phyloP scores from a whole-genome alignment of 805 yeast species.

The Hanseniaspora singularis region DNA sequence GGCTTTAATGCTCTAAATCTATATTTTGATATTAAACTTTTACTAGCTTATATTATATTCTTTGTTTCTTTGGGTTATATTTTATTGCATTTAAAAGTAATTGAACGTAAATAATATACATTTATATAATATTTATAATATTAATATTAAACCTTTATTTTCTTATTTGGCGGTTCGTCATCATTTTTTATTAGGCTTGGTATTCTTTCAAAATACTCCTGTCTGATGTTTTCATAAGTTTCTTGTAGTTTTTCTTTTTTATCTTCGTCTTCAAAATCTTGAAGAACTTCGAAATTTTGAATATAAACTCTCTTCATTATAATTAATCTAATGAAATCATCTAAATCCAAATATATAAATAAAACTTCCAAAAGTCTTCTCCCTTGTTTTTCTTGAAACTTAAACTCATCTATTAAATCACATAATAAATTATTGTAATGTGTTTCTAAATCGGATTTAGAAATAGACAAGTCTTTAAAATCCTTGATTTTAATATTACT shows the following conservation, averaged over 20 bases:
- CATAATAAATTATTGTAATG: conserved; percentile 31
- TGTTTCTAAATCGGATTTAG: conserved; percentile 15
- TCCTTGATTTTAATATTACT: conserved; percentile 19
- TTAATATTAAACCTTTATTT: neutral
- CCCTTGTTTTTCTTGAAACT: conserved; percentile 69
- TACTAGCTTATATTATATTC: conserved; percentile 43
- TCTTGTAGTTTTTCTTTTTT: conserved; percentile 59
- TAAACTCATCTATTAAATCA: conserved; percentile 32
- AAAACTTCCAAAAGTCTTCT: conserved; percentile 68
- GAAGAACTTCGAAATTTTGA: conserved; percentile 69
- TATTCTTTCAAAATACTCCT: conserved; percentile 40
- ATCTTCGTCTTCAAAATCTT: conserved; percentile 51
- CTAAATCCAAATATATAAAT: conserved; percentile 33
- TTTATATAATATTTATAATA: neutral
- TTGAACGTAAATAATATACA: conserved; percentile 36
- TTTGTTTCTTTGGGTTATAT: conserved; percentile 63
- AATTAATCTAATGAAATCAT: conserved; percentile 34
- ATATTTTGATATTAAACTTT: conserved; percentile 48
- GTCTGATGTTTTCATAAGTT: conserved; percentile 56
- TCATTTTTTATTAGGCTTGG: conserved; percentile 9
- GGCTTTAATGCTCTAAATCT: conserved; percentile 81
- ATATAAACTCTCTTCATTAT: conserved; percentile 66
- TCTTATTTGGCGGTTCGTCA: conserved; percentile 6
- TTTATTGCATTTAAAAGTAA: conserved; percentile 58
- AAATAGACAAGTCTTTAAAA: conserved; percentile 18